phyloP scores from a whole-genome alignment of 2,329 filamentous ascomycete species.

The Zymoseptoria pseudotritici region DNA sequence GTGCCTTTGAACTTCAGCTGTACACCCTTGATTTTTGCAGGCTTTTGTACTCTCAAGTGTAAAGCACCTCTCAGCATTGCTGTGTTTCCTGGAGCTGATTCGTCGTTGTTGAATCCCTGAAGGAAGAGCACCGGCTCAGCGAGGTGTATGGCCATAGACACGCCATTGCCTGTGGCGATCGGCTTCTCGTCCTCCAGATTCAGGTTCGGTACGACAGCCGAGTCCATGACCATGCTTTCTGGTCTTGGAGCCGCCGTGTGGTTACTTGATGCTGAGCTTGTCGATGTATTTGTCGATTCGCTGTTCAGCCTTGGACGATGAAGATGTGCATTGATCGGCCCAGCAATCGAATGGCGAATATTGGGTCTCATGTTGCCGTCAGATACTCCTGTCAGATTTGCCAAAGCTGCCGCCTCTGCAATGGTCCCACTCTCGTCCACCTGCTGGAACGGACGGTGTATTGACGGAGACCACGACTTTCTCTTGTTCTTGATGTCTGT shows the following conservation, averaged over 20 bases:
- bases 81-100: conserved; percentile 57
- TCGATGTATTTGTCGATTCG: conserved; percentile 31
- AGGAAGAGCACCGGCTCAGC: conserved; percentile 76
- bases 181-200: conserved; percentile 53
- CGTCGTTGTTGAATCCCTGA: conserved; percentile 68
- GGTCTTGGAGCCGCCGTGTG: conserved; percentile 13
- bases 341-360: conserved; percentile 34
- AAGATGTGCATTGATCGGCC: conserved; percentile 32
- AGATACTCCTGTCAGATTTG: not conserved
- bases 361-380: conserved; percentile 11
- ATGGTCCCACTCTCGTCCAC: conserved; percentile 13
- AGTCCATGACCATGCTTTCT: conserved; percentile 13
- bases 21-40: conserved; percentile 86
- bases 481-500: conserved; percentile 19
- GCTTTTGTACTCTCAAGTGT: conserved; percentile 75
- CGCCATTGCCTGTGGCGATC: conserved; percentile 68
- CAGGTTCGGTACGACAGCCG: conserved; percentile 21
- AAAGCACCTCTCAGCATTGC: conserved; percentile 80
- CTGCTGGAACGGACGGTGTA: conserved; percentile 16
- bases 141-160: conserved; percentile 65
- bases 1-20: conserved; percentile 79
- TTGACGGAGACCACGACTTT: conserved; percentile 25
- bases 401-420: conserved; percentile 4
- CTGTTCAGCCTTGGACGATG: conserved; percentile 36
- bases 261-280: conserved; percentile 10